A percentile compares a stretch with the other conserved stretches of the same genome.
These are phyloP conservation scores for Powellomyces hirtus DNA, from an alignment of 192 early-diverging fungal genomes.

Conservation along the genomic window DNA sequence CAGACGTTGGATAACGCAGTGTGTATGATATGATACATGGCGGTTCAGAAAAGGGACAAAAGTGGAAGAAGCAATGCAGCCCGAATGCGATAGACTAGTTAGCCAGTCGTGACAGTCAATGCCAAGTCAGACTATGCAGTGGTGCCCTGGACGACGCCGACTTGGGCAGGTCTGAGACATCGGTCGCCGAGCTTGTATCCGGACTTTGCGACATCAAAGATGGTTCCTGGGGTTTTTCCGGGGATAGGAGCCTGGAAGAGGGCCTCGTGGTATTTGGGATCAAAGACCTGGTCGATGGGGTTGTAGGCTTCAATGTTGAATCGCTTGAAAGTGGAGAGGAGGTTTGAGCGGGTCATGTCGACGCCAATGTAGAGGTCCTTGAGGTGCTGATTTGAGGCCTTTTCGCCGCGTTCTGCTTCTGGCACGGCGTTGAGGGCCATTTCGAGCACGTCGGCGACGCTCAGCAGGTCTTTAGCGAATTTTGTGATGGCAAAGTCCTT, in stretches of 20 bases:
- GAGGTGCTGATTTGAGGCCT: constrained; percentile 55
- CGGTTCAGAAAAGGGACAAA: no score
- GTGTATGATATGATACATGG: no score
- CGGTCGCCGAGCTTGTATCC: constrained; percentile 93
- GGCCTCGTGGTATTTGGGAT: constrained; percentile 92
- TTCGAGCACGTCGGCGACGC: constrained; percentile 85
- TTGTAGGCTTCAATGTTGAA: constrained; percentile 82
- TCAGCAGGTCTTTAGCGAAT: constrained; percentile 96
- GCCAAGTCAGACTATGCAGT: no score
- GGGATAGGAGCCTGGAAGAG: constrained; percentile 89
- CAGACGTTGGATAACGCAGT: no score
- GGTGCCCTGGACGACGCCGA: constrained; percentile 85
- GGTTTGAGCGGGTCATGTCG: constrained; percentile 78
- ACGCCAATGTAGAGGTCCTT: constrained; percentile 85
- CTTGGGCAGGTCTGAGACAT: constrained; percentile 90
- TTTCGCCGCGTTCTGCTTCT: constrained; percentile 51
- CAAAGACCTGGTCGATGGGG: constrained; percentile 86
- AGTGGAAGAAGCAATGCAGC: no score
- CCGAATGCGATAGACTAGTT: no score
- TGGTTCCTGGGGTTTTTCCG: constrained; percentile 82
- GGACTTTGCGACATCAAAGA: constrained; percentile 87
- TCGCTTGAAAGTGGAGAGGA: constrained; percentile 82
- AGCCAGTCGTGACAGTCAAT: no score
- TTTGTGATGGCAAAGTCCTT: constrained; percentile 92
- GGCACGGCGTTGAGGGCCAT: constrained; percentile 91